These are phyloP conservation scores for Populus trichocarpa DNA, from an alignment of 441 rosid genomes.

Conservation along the genomic window DNA sequence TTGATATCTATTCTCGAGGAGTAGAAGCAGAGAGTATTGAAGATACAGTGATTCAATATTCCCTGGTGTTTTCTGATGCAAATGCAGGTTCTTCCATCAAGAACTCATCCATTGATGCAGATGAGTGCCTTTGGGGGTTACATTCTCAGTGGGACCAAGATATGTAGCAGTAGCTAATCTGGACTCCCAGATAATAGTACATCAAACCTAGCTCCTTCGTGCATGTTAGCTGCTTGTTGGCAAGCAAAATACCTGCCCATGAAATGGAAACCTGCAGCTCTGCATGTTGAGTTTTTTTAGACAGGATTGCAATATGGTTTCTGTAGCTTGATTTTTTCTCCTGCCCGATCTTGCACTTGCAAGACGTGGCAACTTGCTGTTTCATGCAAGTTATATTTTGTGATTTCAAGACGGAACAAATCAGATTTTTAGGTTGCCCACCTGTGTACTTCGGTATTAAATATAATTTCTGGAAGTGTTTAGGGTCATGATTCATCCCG, in stretches of 20 bases:
- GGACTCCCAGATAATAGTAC: neutral
- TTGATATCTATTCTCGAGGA: neutral
- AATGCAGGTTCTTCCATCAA: constrained; percentile 79
- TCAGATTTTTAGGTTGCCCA: neutral
- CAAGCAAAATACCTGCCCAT: neutral
- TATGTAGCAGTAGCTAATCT: constrained; percentile 27
- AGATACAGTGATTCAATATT: neutral
- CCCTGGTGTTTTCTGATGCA: neutral
- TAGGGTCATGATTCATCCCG: neutral
- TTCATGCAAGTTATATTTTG: neutral
- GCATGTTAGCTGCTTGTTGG: neutral
- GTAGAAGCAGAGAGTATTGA: neutral
- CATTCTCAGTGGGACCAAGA: constrained; percentile 71
- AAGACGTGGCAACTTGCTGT: neutral
- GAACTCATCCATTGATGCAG: constrained; percentile 94
- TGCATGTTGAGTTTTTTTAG: neutral
- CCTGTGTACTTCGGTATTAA: neutral
- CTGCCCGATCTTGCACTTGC: neutral
- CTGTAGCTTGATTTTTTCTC: neutral
- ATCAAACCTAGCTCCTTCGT: neutral
- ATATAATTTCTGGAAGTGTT: neutral
- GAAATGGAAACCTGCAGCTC: neutral
- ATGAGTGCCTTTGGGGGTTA: constrained; percentile 89
- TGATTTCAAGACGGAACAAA: neutral
- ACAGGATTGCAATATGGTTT: neutral